Evolutionary conservation across 768 basidiomycete species (phyloP), one percentile per base, ranked within the genome.

Genomic region (Suillus placidus): DNA sequence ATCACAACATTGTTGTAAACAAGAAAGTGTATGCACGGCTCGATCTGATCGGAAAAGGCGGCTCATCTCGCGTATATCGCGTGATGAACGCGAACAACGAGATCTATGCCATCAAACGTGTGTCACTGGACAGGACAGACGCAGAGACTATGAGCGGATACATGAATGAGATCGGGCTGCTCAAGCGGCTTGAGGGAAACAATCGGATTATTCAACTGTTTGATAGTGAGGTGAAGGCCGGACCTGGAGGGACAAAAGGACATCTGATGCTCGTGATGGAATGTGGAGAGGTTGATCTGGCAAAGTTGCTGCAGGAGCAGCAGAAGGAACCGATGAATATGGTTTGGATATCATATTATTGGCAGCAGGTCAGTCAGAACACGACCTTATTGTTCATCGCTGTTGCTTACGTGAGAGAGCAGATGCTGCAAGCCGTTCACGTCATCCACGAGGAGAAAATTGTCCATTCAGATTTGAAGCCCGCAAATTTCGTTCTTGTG

Each of bases 391-490:
- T 43, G 45, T 9, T 38, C 37, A 26, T 60, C 8, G 18, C 52
- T 23, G 30, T 52, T 60, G 38, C 70, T 57, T 40, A 58, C 32
- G 34, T 61, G 54, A 26, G 18, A 9, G 57, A 30, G 35, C 72
- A 98, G 96, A 99, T 99, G 95, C 80, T 99, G 58, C 90, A 97
- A 82, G 96, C 96, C 1, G 97, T 99, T n/a, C 93, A 97, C 65
- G 91, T 98, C 63, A 97, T 98, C 62, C 97, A 99, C 73, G 93
- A 97, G 68, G 95, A 97, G 80, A 97, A 97, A 79, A 97, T 99
- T 67, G 97, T 99, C 3, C 97, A 99, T 78, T 97, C 96, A 23
- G 97, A 99, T 78, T 83, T 99, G 63, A 99, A 99, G 76, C 97
- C 97, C 7, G 97, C 97, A 4, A 99, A 99, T 77, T 99, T 99